Evolutionary conservation across 2,329 filamentous ascomycete species (phyloP), one percentile per base, ranked within the genome.

Genomic region (Curvularia verruculosa): DNA sequence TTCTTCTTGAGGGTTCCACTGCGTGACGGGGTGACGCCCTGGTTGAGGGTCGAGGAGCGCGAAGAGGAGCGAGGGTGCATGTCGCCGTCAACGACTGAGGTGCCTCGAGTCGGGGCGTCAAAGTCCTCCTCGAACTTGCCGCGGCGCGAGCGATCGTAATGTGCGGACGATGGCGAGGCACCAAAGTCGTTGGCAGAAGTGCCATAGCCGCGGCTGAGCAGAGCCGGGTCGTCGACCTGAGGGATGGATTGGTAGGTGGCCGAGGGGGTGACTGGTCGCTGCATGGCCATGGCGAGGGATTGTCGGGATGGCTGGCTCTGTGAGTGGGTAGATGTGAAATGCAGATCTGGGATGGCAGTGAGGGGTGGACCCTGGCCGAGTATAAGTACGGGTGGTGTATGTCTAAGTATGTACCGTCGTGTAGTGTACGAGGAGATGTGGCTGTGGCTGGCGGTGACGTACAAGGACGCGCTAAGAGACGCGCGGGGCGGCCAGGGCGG

Each of bases 1-100:
- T 92, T 95, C 83, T 98, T 98, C 81, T 91, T 95, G 67, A 98
- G 82, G 0, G 93, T 97, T 58, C 91, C 91, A 59, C 83, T 83
- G 54, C 87, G 83, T 78, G 76, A 84, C 71, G 69, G 82, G 69
- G 66, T 81, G 74, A 71, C 84, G 66, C 83, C 74, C 72, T 70
- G 73, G 73, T 72, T 65, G 36, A 69, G 50, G 2, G 65, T 68
- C 10, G 67, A 69, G 54, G 83, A 82, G 59, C 83, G 81, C 12
- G 88, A 90, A 59, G 81, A 81, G 52, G 88, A 84, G 64, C 87
- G 86, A 74, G 88, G 83, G 77, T 88, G 82, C 37, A 74, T 58
- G 50, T 74, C 72, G 47, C 80, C 82, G 68, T 86, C 84, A 58
- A 87, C 70, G 56, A 89, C 81, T 36, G 87, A 89, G 66, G 85